Evolutionary conservation across 495 filamentous ascomycete species (phyloP).

Genomic region (Cercophora scortea): DNA sequence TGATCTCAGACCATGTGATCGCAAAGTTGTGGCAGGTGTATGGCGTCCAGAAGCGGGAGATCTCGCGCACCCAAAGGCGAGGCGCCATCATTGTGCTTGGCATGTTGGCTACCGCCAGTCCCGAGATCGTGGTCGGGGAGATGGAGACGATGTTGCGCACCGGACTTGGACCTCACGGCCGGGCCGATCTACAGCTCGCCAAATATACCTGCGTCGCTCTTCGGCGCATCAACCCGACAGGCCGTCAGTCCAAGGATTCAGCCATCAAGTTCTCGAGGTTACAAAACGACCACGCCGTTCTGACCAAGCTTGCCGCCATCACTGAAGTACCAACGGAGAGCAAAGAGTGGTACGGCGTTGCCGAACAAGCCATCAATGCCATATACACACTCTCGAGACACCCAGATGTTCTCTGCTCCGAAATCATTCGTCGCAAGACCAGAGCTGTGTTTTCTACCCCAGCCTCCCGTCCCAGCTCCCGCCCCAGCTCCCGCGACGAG

Average conservation of each 20-base stretch:
- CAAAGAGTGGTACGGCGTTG: constrained; percentile 96
- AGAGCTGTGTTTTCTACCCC: constrained; percentile 60
- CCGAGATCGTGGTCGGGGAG: constrained; percentile 86
- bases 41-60: constrained; percentile 85
- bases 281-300: constrained; percentile 82
- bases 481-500: constrained; percentile 33
- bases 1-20: constrained; percentile 78
- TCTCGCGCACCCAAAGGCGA: constrained; percentile 82
- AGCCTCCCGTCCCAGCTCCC: constrained; percentile 21
- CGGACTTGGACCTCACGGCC: constrained; percentile 73
- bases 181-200: constrained; percentile 76
- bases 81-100: constrained; percentile 94
- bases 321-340: constrained; percentile 76
- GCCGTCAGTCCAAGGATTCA: constrained; percentile 67
- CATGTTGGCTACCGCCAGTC: constrained; percentile 90
- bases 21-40: constrained; percentile 97
- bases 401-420: constrained; percentile 87
- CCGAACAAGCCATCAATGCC: constrained; percentile 91
- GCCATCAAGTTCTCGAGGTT: constrained; percentile 63
- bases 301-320: constrained; percentile 72
- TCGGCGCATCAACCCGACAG: constrained; percentile 76
- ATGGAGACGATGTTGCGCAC: constrained; percentile 90
- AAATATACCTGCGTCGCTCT: constrained; percentile 94
- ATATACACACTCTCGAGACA: constrained; percentile 95
- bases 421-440: constrained; percentile 82